Evolutionary conservation across 2,329 filamentous ascomycete species (phyloP).

Genomic region (Blastomyces emzantsi): DNA sequence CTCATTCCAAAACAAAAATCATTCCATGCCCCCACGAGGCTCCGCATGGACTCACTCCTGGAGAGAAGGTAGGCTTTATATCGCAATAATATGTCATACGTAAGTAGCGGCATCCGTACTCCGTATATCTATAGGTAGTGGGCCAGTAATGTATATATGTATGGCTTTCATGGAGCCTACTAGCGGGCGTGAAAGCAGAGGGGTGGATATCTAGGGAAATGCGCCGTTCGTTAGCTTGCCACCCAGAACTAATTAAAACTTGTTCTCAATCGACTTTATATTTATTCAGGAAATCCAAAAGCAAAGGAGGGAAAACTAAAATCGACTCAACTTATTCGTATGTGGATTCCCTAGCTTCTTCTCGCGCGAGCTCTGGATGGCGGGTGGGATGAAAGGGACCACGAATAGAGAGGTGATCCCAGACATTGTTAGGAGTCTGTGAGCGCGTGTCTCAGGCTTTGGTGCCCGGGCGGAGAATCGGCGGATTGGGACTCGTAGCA

Average conservation of each 20-base stretch:
- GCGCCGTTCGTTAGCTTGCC: background rate
- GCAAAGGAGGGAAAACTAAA: background rate
- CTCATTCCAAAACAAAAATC: background rate
- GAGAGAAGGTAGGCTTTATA: background rate
- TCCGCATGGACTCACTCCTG: background rate
- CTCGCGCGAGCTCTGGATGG: constrained; percentile 38
- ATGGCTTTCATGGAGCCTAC: background rate
- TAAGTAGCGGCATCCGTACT: background rate
- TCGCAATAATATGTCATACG: background rate
- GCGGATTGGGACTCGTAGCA: constrained; percentile 33
- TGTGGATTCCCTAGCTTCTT: constrained; percentile 31
- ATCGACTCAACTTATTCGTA: constrained; percentile 15
- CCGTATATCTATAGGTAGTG: background rate
- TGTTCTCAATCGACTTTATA: background rate
- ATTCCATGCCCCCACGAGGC: background rate
- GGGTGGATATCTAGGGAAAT: constrained; percentile 28
- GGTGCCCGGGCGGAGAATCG: constrained; percentile 35
- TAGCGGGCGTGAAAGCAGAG: constrained; percentile 37
- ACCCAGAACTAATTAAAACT: background rate
- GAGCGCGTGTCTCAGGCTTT: constrained; percentile 30
- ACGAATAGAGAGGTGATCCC: constrained; percentile 37
- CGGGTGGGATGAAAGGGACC: constrained; percentile 40
- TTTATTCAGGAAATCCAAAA: background rate
- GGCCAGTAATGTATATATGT: background rate
- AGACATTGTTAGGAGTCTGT: constrained; percentile 34